phyloP scores from a whole-genome alignment of 2,329 filamentous ascomycete genomes.

The Diaporthe batatas region DNA sequence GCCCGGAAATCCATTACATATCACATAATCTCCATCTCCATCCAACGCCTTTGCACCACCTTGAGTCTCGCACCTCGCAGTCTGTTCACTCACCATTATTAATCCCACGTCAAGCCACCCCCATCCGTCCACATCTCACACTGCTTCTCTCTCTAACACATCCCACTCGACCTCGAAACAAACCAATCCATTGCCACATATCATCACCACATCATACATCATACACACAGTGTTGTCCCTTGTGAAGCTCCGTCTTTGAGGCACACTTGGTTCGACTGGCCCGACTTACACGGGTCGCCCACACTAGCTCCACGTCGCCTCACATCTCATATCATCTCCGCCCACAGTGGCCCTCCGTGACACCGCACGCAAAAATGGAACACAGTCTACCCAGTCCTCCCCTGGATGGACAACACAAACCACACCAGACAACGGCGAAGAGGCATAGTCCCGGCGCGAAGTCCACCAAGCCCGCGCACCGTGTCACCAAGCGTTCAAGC shows the following conservation, averaged over 20 bases:
- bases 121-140: constrained; percentile 21
- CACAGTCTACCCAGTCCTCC: constrained; percentile 66
- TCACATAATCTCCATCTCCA: constrained; percentile 41
- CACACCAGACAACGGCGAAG: constrained; percentile 50
- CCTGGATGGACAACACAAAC: constrained; percentile 59
- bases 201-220: not conserved
- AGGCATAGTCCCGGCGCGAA: constrained; percentile 60
- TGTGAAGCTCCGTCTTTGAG: not conserved
- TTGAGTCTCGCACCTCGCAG: constrained; percentile 1
- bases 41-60: constrained; percentile 26
- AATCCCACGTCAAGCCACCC: constrained; percentile 40
- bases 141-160: constrained; percentile 36
- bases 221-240: not conserved
- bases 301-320: not conserved
- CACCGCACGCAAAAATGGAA: constrained; percentile 58
- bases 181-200: constrained; percentile 9
- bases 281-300: constrained; percentile 34
- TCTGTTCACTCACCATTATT: constrained; percentile 41
- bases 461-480: constrained; percentile 63
- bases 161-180: constrained; percentile 10
- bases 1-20: constrained; percentile 41
- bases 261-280: not conserved
- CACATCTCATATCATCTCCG: not conserved
- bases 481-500: constrained; percentile 64
- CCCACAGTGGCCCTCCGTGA: constrained; percentile 3